Evolutionary conservation across 1,139 yeast species (phyloP), one percentile per base, ranked within the genome.

Genomic region (Pichia sp.): DNA sequence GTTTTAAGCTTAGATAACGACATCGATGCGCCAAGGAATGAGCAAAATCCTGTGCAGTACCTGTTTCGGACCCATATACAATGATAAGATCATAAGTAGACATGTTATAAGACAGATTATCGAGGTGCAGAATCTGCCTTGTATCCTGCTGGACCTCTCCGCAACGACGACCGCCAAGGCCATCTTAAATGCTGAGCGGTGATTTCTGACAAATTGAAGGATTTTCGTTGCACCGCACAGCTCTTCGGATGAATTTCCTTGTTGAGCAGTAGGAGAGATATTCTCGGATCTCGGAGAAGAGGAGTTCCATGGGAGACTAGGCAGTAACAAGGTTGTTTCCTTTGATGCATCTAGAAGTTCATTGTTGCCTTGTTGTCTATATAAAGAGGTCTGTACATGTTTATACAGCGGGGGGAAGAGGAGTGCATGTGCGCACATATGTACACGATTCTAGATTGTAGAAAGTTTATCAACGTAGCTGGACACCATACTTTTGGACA

Each of bases 41-140:
- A 0, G 98, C 96, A 62, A 81, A 85, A 62, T 93, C 98, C 61
- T 87, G 89, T 0, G 96, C 80, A 61, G 88, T 90, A 0, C 98
- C 99, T 0, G 97, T 88, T 65, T 91, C 98, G 1, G 96, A 85
- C 0, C 97, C 98, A 66, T 87, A 91, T 1, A 93, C 71, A 16
- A 93, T 78, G 10, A 53, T 45, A 4, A 53, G 22, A 26, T 53
- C 56, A 16, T 12, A 8, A 3, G 19, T 36, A 12, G 16, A 6
- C 44, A 37, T 42, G 5, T 4, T 28, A 5, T 12, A 10, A 18
- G n/a, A n/a, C n/a, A 34, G 3, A 34, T 13, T n/a, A 7, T 13
- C 18, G 7, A 16, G 9, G 13, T 34, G n/a, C 18, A n/a, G 3
- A 18, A 3, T 34, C 18, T 25, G 28, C 28, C n/a, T 13, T 16